Evolutionary conservation across 202 grass and related monocot species (phyloP).

Genomic region (Musa balbisiana): DNA sequence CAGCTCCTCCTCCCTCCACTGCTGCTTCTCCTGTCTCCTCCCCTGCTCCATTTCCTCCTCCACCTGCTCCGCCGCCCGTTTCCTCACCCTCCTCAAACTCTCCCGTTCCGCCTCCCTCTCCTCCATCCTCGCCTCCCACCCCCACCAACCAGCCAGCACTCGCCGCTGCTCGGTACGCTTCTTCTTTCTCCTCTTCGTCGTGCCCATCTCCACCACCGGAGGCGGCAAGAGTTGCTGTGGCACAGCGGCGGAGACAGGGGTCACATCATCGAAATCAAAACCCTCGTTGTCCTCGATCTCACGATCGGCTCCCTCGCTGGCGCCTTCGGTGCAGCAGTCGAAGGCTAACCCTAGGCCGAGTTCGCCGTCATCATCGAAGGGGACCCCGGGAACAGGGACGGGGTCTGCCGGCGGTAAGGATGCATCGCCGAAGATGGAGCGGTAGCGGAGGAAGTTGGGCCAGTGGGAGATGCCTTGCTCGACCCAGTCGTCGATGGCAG

Average conservation of each 20-base stretch:
- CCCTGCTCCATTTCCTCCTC: background rate
- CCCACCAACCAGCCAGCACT: background rate
- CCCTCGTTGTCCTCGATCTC: background rate
- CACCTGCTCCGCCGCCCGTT: background rate
- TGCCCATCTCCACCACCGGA: background rate
- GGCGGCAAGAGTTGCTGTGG: background rate
- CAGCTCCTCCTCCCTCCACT: conserved; percentile 8
- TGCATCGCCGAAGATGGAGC: conserved; percentile 17
- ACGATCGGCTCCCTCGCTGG: background rate
- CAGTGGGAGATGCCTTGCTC: conserved; percentile 18
- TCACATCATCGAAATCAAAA: background rate
- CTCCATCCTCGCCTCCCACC: background rate
- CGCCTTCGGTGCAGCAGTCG: background rate
- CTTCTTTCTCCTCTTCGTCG: background rate
- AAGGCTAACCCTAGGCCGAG: background rate
- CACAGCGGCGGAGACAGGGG: background rate
- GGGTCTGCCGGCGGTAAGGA: background rate
- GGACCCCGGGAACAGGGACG: background rate
- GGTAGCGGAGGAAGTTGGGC: conserved; percentile 16
- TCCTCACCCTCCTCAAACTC: background rate
- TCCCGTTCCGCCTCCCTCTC: background rate
- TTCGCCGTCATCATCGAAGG: background rate
- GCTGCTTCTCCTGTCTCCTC: background rate
- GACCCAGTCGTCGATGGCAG: conserved; percentile 8
- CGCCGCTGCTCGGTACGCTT: background rate